phyloP scores from a whole-genome alignment of 371 early-diverging fungal species.

The Actinomucor elegans region DNA sequence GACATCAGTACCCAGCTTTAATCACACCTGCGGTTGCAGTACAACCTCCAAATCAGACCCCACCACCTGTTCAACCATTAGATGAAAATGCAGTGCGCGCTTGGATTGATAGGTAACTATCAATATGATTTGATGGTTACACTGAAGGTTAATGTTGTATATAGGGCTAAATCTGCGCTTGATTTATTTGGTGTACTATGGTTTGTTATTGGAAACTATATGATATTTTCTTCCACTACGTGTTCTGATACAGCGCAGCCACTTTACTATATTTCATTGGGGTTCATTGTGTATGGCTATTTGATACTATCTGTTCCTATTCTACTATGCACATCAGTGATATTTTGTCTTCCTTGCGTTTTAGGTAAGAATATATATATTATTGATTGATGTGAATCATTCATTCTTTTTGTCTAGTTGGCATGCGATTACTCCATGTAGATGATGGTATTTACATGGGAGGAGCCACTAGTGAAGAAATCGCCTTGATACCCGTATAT shows the following conservation, averaged over 20 bases:
- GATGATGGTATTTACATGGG: slow-evolving; percentile 59
- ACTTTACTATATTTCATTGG: slow-evolving; percentile 59
- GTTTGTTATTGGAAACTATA: slow-evolving; percentile 74
- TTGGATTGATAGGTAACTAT: slow-evolving; percentile 31
- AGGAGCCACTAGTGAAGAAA: slow-evolving; percentile 62
- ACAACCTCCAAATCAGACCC: neutral
- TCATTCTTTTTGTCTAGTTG: slow-evolving; percentile 37
- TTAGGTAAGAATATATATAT: slow-evolving; percentile 28
- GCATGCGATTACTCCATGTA: slow-evolving; percentile 61
- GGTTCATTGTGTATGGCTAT: slow-evolving; percentile 67
- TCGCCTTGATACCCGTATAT: slow-evolving; percentile 54
- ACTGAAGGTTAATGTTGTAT: slow-evolving; percentile 6
- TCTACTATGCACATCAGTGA: slow-evolving; percentile 60
- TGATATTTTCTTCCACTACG: slow-evolving; percentile 56
- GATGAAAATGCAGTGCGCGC: slow-evolving; percentile 11
- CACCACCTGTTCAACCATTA: neutral
- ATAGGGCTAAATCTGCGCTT: slow-evolving; percentile 24
- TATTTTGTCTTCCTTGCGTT: slow-evolving; percentile 69
- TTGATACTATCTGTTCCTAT: slow-evolving; percentile 65
- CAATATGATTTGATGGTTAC: neutral
- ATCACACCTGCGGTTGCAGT: slow-evolving; percentile 9
- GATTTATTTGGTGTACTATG: slow-evolving; percentile 65
- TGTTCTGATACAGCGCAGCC: slow-evolving; percentile 57
- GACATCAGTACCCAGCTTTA: slow-evolving; percentile 19
- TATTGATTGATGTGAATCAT: too few relatives aligned